phyloP scores from a whole-genome alignment of 768 basidiomycete species.

The Cystofilobasidium ferigula region DNA sequence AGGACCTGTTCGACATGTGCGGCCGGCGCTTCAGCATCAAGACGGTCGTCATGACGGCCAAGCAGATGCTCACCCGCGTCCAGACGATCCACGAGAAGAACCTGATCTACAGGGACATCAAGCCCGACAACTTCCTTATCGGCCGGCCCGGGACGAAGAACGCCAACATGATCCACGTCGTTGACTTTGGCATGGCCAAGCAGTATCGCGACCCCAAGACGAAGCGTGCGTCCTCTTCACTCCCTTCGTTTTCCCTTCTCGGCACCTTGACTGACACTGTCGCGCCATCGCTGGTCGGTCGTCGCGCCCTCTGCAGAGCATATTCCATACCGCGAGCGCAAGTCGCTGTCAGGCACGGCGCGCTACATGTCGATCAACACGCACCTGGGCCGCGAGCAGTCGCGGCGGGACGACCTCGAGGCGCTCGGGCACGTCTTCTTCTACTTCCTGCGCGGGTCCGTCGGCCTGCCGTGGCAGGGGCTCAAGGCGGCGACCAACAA shows the following conservation, averaged over 20 bases:
- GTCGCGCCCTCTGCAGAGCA: constrained; percentile 47
- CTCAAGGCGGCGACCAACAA: constrained; percentile 99
- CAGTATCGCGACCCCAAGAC: constrained; percentile 97
- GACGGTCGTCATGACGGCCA: constrained; percentile 97
- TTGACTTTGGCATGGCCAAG: constrained; percentile 99
- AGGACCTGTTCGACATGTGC: constrained; percentile 99
- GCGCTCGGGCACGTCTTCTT: constrained; percentile 99
- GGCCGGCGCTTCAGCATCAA: constrained; percentile 94
- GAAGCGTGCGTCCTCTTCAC: constrained; percentile 41
- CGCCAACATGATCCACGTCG: constrained; percentile 63
- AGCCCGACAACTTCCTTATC: constrained; percentile 97
- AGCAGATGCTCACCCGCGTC: constrained; percentile 93
- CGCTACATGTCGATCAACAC: constrained; percentile 99
- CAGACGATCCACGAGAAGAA: constrained; percentile 99
- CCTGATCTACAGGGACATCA: constrained; percentile 98
- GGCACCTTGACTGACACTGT: neutral
- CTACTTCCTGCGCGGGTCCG: constrained; percentile 81
- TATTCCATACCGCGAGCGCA: constrained; percentile 96
- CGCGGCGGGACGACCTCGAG: constrained; percentile 91
- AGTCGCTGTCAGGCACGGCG: constrained; percentile 91
- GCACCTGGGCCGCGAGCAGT: constrained; percentile 76
- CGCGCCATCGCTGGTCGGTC: neutral
- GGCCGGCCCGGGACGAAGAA: constrained; percentile 86
- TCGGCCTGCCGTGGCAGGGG: constrained; percentile 93
- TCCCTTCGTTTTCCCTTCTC: neutral